Percentiles rank a stretch among this genome's conserved stretches.
These are phyloP conservation scores for Acacia confusa DNA, from an alignment of 306 rosid species.

Conservation along the genomic window DNA sequence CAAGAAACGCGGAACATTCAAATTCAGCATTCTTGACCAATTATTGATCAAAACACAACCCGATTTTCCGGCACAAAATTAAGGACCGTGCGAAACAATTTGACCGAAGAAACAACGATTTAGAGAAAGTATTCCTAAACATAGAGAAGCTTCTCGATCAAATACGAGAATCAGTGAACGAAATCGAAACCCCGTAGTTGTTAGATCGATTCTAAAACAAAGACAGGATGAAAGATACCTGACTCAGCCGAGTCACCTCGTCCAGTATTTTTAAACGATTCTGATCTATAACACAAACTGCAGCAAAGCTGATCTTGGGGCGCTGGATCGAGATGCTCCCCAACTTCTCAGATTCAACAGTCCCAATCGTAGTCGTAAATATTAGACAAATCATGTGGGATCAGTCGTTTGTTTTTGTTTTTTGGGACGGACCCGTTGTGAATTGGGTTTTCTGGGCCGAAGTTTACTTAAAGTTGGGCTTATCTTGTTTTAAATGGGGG, in stretches of 20 bases:
- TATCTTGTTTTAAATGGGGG: background rate
- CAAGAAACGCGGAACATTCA: background rate
- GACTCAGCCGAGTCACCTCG: background rate
- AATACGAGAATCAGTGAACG: background rate
- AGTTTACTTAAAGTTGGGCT: background rate
- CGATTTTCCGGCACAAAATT: background rate
- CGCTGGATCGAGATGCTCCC: background rate
- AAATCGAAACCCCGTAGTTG: background rate
- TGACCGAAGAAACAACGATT: background rate
- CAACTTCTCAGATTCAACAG: background rate
- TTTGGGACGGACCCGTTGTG: background rate
- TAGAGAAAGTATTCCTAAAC: background rate
- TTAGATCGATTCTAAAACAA: background rate
- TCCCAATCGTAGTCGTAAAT: background rate
- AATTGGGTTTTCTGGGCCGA: background rate
- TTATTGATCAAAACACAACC: slow-evolving; percentile 16
- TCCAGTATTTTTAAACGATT: background rate
- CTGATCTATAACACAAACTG: background rate
- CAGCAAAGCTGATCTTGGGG: background rate
- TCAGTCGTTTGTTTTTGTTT: background rate
- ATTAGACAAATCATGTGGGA: background rate
- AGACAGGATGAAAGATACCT: background rate
- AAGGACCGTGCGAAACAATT: background rate
- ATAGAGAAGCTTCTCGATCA: background rate
- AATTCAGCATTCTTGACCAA: slow-evolving; percentile 6